Percentiles rank a stretch among this genome's conserved stretches.
phyloP scores from a whole-genome alignment of 257 asterid genomes.

The Penstemon davidsonii region DNA sequence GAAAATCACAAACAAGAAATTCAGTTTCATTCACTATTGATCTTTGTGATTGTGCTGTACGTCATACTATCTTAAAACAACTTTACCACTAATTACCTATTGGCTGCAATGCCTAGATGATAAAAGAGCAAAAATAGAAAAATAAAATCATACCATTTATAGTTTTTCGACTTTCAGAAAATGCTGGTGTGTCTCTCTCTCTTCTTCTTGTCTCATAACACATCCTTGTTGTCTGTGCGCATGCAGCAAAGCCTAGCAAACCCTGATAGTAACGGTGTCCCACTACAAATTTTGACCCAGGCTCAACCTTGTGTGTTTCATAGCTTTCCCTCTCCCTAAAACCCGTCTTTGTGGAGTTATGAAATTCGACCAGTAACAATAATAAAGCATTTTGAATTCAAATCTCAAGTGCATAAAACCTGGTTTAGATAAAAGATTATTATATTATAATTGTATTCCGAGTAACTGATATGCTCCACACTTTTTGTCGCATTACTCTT shows the following conservation, averaged over 20 bases:
- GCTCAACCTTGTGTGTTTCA: not conserved
- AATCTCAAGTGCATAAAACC: not conserved
- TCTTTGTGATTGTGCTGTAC: not conserved
- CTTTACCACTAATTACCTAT: not conserved
- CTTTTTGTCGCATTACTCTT: not conserved
- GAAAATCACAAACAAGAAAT: not conserved
- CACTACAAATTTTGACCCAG: not conserved
- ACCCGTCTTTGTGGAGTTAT: not conserved
- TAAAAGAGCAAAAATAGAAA: not conserved
- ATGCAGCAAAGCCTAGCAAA: not conserved
- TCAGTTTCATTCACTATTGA: not conserved
- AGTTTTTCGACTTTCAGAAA: not conserved
- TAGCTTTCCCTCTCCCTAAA: not conserved
- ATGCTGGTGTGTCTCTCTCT: not conserved
- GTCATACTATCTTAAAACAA: not conserved
- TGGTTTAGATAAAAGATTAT: not conserved
- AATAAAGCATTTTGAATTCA: not conserved
- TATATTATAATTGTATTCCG: not conserved
- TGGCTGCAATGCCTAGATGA: not conserved
- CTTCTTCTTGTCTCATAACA: not conserved
- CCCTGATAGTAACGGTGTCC: not conserved
- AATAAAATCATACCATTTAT: not conserved
- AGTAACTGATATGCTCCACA: not conserved
- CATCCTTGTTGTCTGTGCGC: not conserved
- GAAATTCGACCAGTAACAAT: not conserved